Conservation (phyloP, 257 asterid genomes). For the Craterostigma plantagineum region DNA sequence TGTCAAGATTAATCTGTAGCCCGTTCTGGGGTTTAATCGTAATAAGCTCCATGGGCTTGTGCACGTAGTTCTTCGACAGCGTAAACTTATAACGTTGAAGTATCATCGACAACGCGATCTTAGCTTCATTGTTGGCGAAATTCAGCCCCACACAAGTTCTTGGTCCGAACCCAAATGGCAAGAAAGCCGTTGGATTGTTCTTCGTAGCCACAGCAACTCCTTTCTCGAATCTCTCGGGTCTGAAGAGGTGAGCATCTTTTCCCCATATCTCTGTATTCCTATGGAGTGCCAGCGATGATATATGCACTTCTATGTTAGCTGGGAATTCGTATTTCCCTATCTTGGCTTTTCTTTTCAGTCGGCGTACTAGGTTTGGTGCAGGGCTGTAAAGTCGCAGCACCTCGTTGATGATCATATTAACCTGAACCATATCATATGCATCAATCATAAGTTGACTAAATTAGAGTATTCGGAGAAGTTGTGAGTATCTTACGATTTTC, state of each 20-base stretch:
- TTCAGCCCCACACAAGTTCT: constrained; percentile 50
- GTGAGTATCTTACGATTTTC: too few species aligned
- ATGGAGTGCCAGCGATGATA: constrained; percentile 47
- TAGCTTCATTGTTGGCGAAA: constrained; percentile 39
- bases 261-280: constrained; percentile 56
- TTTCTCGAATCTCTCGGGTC: constrained; percentile 34
- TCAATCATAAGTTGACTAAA: too few species aligned
- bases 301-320: constrained; percentile 21
- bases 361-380: constrained; percentile 34
- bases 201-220: constrained; percentile 25
- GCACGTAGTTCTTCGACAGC: constrained; percentile 31
- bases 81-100: constrained; percentile 31
- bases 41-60: constrained; percentile 36
- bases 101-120: constrained; percentile 42
- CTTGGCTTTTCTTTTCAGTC: constrained; percentile 17
- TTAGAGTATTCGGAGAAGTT: too few species aligned
- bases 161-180: constrained; percentile 58
- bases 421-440: too few species aligned
- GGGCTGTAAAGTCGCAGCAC: constrained; percentile 53
- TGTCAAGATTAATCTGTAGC: too few species aligned
- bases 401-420: constrained; percentile 46
- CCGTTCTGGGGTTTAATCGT: constrained; percentile 50
- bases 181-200: constrained; percentile 31
- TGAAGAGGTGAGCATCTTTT: constrained; percentile 32
- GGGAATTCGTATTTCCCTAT: constrained; percentile 28